Evolutionary conservation across 2,329 filamentous ascomycete species (phyloP).

Genomic region (Cordyceps farinosa): DNA sequence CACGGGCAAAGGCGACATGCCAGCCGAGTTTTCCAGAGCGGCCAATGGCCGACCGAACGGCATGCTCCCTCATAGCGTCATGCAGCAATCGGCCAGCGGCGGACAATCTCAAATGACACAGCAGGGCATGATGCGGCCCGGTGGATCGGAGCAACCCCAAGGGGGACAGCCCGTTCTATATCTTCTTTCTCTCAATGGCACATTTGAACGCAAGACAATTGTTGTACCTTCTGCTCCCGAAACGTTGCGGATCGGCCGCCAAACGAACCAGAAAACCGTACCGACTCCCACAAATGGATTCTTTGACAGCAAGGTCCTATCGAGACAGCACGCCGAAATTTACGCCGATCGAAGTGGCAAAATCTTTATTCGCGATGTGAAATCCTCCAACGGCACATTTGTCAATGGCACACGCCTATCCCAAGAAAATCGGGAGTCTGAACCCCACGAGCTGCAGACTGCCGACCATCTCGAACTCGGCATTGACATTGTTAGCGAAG

Average conservation of each 20-base stretch:
- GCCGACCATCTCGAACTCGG: slow-evolving; percentile 91
- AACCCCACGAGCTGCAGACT: slow-evolving; percentile 88
- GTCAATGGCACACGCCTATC: slow-evolving; percentile 90
- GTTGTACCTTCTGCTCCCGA: slow-evolving; percentile 91
- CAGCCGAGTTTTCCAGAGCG: slow-evolving; percentile 46
- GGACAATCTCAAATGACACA: slow-evolving; percentile 37
- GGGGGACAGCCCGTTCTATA: slow-evolving; percentile 74
- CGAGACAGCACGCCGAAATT: slow-evolving; percentile 91
- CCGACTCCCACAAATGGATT: slow-evolving; percentile 89
- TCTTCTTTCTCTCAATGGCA: slow-evolving; percentile 86
- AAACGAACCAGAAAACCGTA: slow-evolving; percentile 94
- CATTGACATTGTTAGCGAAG: slow-evolving; percentile 97
- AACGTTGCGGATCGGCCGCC: slow-evolving; percentile 87
- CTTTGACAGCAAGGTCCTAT: slow-evolving; percentile 97
- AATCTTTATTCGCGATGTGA: slow-evolving; percentile 94
- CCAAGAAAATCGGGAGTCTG: slow-evolving; percentile 91
- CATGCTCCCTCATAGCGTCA: slow-evolving; percentile 32
- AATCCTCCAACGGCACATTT: slow-evolving; percentile 98
- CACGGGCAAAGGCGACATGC: slow-evolving; percentile 44
- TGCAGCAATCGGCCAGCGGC: slow-evolving; percentile 30
- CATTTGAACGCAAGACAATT: slow-evolving; percentile 96
- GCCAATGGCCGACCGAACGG: slow-evolving; percentile 43
- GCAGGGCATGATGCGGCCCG: slow-evolving; percentile 58
- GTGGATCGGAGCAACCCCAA: slow-evolving; percentile 55
- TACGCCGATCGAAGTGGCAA: slow-evolving; percentile 85